Percentiles rank a stretch among this genome's conserved stretches.
Evolutionary conservation across 768 basidiomycete species (phyloP).

Genomic region (Boletus patriciae): DNA sequence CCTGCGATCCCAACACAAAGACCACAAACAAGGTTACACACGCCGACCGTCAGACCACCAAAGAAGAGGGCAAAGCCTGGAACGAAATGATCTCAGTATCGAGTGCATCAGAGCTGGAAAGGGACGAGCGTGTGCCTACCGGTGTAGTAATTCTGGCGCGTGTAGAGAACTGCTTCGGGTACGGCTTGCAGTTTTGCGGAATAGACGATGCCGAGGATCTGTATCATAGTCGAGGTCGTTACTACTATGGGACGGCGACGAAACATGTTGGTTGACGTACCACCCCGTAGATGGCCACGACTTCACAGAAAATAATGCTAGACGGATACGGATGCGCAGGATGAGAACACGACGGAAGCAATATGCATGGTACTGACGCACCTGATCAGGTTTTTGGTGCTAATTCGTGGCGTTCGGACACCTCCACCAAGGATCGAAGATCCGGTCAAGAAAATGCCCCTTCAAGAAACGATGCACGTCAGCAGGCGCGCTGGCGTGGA

Average conservation of each 20-base stretch:
- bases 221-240: background rate
- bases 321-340: background rate
- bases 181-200: constrained; percentile 72
- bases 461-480: constrained; percentile 32
- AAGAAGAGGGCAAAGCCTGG: constrained; percentile 92
- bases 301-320: constrained; percentile 99
- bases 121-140: constrained; percentile 42
- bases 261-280: constrained; percentile 45
- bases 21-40: constrained; percentile 94
- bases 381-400: constrained; percentile 98
- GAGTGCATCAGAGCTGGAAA: background rate
- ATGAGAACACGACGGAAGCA: background rate
- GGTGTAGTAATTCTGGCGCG: constrained; percentile 88
- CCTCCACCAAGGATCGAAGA: constrained; percentile 96
- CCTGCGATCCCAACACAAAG: constrained; percentile 93
- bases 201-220: constrained; percentile 98
- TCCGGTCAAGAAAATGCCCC: constrained; percentile 98
- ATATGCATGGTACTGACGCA: constrained; percentile 31
- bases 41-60: constrained; percentile 92
- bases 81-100: background rate
- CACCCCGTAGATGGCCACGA: constrained; percentile 97
- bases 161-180: constrained; percentile 70
- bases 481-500: background rate
- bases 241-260: background rate
- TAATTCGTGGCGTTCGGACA: constrained; percentile 88